phyloP scores from a whole-genome alignment of 371 early-diverging fungal genomes.

The Actinomortierella ambigua region DNA sequence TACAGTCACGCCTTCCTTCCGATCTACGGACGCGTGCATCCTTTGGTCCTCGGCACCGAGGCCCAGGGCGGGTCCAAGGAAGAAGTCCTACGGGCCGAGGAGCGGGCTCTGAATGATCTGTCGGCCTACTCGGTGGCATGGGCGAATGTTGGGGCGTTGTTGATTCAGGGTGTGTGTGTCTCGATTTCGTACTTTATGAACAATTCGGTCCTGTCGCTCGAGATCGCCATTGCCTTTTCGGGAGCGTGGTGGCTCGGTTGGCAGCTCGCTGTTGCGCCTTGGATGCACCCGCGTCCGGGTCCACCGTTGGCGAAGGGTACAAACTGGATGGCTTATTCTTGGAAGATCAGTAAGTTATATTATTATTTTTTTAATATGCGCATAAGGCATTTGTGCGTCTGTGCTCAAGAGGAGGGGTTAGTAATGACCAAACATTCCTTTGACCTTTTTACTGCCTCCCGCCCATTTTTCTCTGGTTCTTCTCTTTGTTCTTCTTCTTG shows the following conservation, averaged over 20 bases:
- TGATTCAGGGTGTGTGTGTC: slow-evolving; percentile 49
- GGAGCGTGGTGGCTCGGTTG: slow-evolving; percentile 58
- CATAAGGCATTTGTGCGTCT: not conserved
- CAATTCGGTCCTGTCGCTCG: slow-evolving; percentile 19
- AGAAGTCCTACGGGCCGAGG: slow-evolving; percentile 29
- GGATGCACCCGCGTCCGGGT: slow-evolving; percentile 57
- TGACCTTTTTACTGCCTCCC: not conserved
- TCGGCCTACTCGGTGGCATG: slow-evolving; percentile 50
- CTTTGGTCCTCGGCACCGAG: slow-evolving; percentile 44
- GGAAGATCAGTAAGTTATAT: slow-evolving; percentile 40
- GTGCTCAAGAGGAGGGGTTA: not conserved
- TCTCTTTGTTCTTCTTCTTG: not conserved
- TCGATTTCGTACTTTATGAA: slow-evolving; percentile 47
- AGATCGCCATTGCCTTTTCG: slow-evolving; percentile 52
- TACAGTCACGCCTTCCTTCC: slow-evolving; percentile 65
- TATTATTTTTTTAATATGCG: not conserved
- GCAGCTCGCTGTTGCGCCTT: slow-evolving; percentile 33
- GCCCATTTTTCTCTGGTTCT: not conserved
- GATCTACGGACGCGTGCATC: slow-evolving; percentile 54
- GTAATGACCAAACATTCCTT: not conserved
- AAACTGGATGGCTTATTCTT: slow-evolving; percentile 50
- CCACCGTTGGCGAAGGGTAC: slow-evolving; percentile 60
- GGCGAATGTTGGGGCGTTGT: slow-evolving; percentile 46
- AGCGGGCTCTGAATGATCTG: slow-evolving; percentile 50
- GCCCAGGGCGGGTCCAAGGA: slow-evolving; percentile 12